A percentile compares a stretch with the other conserved stretches of the same genome.
Evolutionary conservation across 108 stramenopile species (phyloP).

Genomic region (Skeletonema grethae): DNA sequence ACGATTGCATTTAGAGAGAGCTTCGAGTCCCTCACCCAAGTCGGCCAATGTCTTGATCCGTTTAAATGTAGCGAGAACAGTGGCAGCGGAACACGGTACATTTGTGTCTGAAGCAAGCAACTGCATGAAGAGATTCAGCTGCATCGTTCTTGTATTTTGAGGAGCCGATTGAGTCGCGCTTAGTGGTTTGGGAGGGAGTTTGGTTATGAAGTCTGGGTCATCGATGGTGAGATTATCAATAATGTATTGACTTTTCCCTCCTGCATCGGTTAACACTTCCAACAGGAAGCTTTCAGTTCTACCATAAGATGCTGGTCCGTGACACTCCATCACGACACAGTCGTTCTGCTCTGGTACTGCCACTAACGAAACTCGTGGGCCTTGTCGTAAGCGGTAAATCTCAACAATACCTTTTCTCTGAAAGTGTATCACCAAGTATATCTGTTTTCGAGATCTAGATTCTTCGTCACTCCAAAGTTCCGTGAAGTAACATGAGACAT

Average conservation of each 20-base stretch:
- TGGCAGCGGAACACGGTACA: conserved; percentile 55
- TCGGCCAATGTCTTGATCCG: conserved; percentile 68
- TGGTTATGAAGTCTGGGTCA: conserved; percentile 4
- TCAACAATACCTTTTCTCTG: conserved; percentile 70
- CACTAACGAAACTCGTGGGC: conserved; percentile 58
- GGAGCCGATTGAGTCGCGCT: conserved; percentile 8
- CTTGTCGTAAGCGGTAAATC: conserved; percentile 65
- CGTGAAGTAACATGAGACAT: conserved; percentile 69
- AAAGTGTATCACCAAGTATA: conserved; percentile 78
- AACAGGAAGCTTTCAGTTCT: conserved; percentile 30
- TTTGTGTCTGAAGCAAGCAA: conserved; percentile 67
- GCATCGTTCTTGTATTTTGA: conserved; percentile 50
- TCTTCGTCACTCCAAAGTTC: conserved; percentile 31
- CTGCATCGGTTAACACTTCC: conserved; percentile 13
- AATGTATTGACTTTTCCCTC: conserved; percentile 15
- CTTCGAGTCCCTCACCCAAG: conserved; percentile 66
- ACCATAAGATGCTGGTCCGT: conserved; percentile 41
- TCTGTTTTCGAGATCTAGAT: conserved; percentile 9
- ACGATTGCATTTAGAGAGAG: conserved; percentile 57
- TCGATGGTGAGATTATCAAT: conserved; percentile 41
- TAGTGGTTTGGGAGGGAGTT: not conserved
- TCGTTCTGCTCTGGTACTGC: conserved; percentile 48
- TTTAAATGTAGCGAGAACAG: conserved; percentile 64
- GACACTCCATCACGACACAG: conserved; percentile 35
- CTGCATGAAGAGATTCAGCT: conserved; percentile 73